Percentiles rank a stretch among this genome's conserved stretches.
phyloP scores from a whole-genome alignment of 169 alveolate genomes.

The Plasmodium relictum region DNA sequence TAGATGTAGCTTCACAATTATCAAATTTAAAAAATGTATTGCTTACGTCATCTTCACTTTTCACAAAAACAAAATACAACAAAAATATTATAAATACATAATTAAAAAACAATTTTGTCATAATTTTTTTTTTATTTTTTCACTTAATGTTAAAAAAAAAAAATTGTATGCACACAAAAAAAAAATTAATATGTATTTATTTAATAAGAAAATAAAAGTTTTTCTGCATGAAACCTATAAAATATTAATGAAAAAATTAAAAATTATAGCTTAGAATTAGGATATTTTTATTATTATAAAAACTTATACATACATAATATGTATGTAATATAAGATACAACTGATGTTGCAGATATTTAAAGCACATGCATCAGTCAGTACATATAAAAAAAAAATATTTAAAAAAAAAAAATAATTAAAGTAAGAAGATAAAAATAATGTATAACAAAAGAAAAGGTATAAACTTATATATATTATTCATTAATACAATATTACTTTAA shows the following conservation, averaged over 20 bases:
- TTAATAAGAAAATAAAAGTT: constrained; percentile 8
- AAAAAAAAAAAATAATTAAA: constrained; percentile 6
- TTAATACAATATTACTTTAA: neutral
- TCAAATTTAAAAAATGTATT: constrained; percentile 74
- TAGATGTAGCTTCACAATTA: constrained; percentile 56
- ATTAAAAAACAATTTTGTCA: constrained; percentile 59
- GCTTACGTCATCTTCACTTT: constrained; percentile 61
- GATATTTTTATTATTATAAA: neutral
- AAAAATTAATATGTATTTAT: constrained; percentile 9
- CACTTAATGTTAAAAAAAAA: constrained; percentile 2
- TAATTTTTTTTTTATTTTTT: constrained; percentile 22
- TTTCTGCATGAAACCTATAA: neutral
- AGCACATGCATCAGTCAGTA: neutral
- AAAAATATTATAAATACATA: constrained; percentile 22
- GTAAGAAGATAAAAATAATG: neutral
- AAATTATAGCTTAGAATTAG: neutral
- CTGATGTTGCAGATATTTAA: constrained; percentile 26
- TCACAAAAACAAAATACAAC: constrained; percentile 47
- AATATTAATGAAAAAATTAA: constrained; percentile 11
- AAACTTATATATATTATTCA: neutral
- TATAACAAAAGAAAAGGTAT: neutral
- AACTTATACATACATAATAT: constrained; percentile 4
- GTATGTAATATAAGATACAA: constrained; percentile 23
- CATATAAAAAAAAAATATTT: neutral
- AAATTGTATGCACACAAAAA: constrained; percentile 10